A percentile compares a stretch with the other conserved stretches of the same genome.
Evolutionary conservation across 1,284 basidiomycete genomes (phyloP).

Genomic region (Irpex sp.): DNA sequence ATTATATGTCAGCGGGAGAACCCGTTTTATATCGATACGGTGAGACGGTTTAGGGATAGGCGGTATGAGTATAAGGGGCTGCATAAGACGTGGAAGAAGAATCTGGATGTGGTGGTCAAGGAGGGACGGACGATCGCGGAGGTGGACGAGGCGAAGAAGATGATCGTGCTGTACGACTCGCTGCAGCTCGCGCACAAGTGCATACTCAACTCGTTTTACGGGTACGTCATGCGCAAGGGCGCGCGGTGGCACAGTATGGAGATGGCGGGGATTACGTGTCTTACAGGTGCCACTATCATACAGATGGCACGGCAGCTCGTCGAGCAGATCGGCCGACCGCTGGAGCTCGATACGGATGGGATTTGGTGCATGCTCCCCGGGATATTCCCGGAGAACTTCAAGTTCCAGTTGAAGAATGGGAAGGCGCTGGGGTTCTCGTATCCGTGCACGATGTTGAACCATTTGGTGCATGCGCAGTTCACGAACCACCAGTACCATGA

Average conservation of each 20-base stretch:
- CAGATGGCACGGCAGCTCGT: conserved; percentile 99
- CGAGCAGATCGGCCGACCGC: conserved; percentile 94
- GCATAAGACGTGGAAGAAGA: conserved; percentile 99
- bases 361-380: conserved; percentile 99
- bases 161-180: conserved; percentile 99
- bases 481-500: conserved; percentile 99
- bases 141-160: conserved; percentile 96
- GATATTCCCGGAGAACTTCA: conserved; percentile 97
- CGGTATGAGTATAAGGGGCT: conserved; percentile 99
- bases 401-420: conserved; percentile 86
- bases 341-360: conserved; percentile 98
- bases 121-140: conserved; percentile 77
- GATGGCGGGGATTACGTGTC: conserved; percentile 99
- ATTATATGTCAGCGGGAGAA: conserved; percentile 99
- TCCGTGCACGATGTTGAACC: conserved; percentile 99
- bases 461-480: conserved; percentile 93
- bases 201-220: conserved; percentile 99
- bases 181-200: conserved; percentile 99
- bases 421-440: conserved; percentile 94
- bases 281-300: conserved; percentile 98
- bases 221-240: conserved; percentile 99
- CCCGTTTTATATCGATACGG: conserved; percentile 99
- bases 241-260: conserved; percentile 99
- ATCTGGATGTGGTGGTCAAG: conserved; percentile 73
- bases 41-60: conserved; percentile 94